These are phyloP conservation scores for Sesbania bispinosa DNA, from an alignment of 306 rosid species.

Conservation along the genomic window DNA sequence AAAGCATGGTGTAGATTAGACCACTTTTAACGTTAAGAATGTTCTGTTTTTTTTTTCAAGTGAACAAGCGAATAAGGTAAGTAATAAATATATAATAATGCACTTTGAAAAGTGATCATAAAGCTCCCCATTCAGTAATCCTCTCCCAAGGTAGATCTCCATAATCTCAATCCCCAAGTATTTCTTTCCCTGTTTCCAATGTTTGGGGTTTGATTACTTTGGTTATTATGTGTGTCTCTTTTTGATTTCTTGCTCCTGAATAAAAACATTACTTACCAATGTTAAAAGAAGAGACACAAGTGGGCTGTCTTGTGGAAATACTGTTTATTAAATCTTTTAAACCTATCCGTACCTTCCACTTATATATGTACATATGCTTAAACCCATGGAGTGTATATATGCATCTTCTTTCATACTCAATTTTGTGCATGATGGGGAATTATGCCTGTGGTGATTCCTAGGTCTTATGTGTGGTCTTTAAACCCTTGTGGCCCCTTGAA, in stretches of 20 bases:
- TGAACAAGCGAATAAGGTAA: background rate
- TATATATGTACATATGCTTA: background rate
- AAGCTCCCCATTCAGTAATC: slow-evolving; percentile 54
- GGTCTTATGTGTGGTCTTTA: background rate
- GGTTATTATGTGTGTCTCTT: slow-evolving; percentile 33
- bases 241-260: slow-evolving; percentile 44
- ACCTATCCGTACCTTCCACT: background rate
- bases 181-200: slow-evolving; percentile 69
- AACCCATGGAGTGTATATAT: background rate
- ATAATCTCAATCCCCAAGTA: slow-evolving; percentile 49
- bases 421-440: slow-evolving; percentile 9
- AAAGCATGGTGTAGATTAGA: slow-evolving; percentile 46
- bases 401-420: background rate
- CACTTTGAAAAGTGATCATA: slow-evolving; percentile 58
- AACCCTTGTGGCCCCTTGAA: slow-evolving; percentile 4
- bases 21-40: slow-evolving; percentile 79
- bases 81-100: slow-evolving; percentile 23
- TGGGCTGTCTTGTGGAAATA: slow-evolving; percentile 16
- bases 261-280: slow-evolving; percentile 27
- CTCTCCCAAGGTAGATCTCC: slow-evolving; percentile 53
- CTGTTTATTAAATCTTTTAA: slow-evolving; percentile 14
- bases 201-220: slow-evolving; percentile 59
- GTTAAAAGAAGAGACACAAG: slow-evolving; percentile 46
- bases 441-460: background rate
- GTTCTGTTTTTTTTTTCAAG: slow-evolving; percentile 42